Evolutionary conservation across 805 yeast genomes (phyloP), one percentile per base, ranked within the genome.

Genomic region (Cyberlindnera japonica): DNA sequence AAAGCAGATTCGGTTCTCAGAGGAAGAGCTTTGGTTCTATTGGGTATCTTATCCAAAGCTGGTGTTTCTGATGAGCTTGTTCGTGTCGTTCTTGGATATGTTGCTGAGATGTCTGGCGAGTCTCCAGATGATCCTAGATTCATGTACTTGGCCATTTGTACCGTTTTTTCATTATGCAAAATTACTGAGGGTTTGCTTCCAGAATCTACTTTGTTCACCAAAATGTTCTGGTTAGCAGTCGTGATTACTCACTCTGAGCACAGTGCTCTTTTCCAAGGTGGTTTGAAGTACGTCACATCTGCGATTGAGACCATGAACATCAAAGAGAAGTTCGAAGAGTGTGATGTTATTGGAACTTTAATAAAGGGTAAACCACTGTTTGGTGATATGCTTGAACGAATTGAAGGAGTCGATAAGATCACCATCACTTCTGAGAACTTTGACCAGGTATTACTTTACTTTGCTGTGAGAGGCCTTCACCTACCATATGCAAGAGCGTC

Each of bases 41-140:
- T 85, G 14, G 93, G 95, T 28, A 76, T 82, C 26, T 59, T 87
- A 32, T 72, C 86, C 0, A 75, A 75, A 45, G 62, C 68, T 11
- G 88, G 87, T 20, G 74, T 83, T 19, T 75, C 77, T 36, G 85
- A 81, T 50, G 65, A 68, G n/a, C 54, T 66, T 49, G 75, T 72
- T 29, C 54, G 64, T 40, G 65, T 62, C 25, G 59, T 73, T 8
- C 40, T 62, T 6, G 61, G 66, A 1, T 54, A 55, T 33, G 43
- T 54, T 23, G 62, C 62, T 10, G 59, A 56, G n/a, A 52, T 60
- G 13, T 53, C 59, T 19, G 57, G 54, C 8, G 66, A 62, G 38
- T 50, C 50, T 17, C 36, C 60, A 16, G 57, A 55, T 21, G 57
- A 61, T 32, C 43, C 51, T 14, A 48, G 41, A 30, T 47, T 37